Percentiles rank a stretch among this genome's conserved stretches.
Conservation (phyloP, 2,329 filamentous ascomycete species). For the Alternaria brassicae region DNA sequence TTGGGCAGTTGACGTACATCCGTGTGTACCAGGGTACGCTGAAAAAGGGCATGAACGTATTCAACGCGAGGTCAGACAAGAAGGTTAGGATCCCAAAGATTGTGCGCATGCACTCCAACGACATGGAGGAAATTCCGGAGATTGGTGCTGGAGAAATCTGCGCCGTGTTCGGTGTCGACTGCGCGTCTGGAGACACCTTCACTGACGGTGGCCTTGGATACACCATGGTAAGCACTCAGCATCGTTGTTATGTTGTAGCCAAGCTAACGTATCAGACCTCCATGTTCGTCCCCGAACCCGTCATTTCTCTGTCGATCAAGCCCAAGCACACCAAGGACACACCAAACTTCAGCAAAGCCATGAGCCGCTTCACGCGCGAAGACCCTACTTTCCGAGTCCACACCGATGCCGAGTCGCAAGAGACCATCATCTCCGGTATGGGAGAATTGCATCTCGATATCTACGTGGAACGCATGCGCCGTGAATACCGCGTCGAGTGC, state of each 20-base stretch:
- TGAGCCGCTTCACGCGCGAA: constrained; percentile 98
- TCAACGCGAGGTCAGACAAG: constrained; percentile 92
- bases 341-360: constrained; percentile 96
- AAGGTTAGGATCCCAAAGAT: constrained; percentile 97
- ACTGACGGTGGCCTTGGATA: constrained; percentile 92
- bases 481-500: constrained; percentile 96
- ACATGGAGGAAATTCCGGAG: constrained; percentile 96
- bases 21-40: constrained; percentile 95
- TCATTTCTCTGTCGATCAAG: constrained; percentile 97
- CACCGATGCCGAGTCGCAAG: constrained; percentile 88
- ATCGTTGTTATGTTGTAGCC: neutral
- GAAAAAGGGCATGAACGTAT: constrained; percentile 86
- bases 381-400: constrained; percentile 97
- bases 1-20: constrained; percentile 97
- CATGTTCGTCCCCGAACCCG: constrained; percentile 97
- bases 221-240: constrained; percentile 69
- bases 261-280: constrained; percentile 62
- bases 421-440: constrained; percentile 99
- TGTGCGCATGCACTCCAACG: constrained; percentile 98
- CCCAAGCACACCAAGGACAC: constrained; percentile 92
- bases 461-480: constrained; percentile 94
- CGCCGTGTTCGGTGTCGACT: constrained; percentile 97
- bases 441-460: constrained; percentile 96
- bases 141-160: constrained; percentile 97
- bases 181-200: constrained; percentile 96